Evolutionary conservation across 768 basidiomycete genomes (phyloP).

Genomic region (Lactarius quietus): DNA sequence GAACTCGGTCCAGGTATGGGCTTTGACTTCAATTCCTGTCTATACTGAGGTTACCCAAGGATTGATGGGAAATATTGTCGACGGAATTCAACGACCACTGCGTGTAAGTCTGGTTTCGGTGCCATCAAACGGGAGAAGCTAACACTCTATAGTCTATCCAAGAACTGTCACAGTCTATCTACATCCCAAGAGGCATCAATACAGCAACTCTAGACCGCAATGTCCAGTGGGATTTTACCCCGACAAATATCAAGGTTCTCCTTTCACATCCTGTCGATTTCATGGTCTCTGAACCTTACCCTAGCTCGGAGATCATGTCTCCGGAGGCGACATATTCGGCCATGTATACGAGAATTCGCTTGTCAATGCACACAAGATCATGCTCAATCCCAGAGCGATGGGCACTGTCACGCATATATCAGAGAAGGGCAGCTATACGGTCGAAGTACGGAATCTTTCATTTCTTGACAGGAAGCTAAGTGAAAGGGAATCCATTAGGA

Average conservation of each 20-base stretch:
- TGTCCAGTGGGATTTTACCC: slow-evolving; percentile 94
- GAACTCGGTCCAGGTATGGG: slow-evolving; percentile 90
- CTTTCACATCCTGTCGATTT: background rate
- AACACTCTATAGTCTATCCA: slow-evolving; percentile 65
- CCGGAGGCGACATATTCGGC: slow-evolving; percentile 96
- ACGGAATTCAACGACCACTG: slow-evolving; percentile 92
- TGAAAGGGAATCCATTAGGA: slow-evolving; percentile 50
- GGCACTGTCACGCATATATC: slow-evolving; percentile 93
- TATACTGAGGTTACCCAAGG: slow-evolving; percentile 45
- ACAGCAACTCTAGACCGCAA: slow-evolving; percentile 89
- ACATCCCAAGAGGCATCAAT: slow-evolving; percentile 98
- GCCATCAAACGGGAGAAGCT: slow-evolving; percentile 11
- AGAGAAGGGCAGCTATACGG: slow-evolving; percentile 89
- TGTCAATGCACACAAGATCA: slow-evolving; percentile 94
- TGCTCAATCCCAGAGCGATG: slow-evolving; percentile 89
- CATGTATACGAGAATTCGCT: slow-evolving; percentile 96
- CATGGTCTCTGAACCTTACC: slow-evolving; percentile 1
- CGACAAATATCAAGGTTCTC: slow-evolving; percentile 67
- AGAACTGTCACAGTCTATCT: slow-evolving; percentile 97
- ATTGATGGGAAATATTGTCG: slow-evolving; percentile 98
- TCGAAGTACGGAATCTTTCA: slow-evolving; percentile 53
- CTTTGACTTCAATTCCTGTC: slow-evolving; percentile 11
- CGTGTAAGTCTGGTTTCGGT: slow-evolving; percentile 50
- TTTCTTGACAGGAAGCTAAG: slow-evolving; percentile 7
- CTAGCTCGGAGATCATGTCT: slow-evolving; percentile 93